Base-by-base conservation (phyloP, 495 filamentous ascomycete species). In the Penicillium coprophilum region DNA sequence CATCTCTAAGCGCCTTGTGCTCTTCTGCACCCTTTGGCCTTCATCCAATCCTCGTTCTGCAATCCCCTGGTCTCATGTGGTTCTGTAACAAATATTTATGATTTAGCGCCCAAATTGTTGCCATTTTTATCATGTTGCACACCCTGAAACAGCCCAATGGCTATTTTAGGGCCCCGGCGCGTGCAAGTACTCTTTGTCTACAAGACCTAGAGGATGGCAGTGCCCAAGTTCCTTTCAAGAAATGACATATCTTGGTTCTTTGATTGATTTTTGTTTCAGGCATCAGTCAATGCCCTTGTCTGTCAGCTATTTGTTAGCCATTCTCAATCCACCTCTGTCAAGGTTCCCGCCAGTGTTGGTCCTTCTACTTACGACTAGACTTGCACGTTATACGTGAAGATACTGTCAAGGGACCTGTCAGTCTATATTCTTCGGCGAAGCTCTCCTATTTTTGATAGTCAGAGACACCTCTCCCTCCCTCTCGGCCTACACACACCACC, bases 151-250 rank as follows among this genome's bases (percentile, higher is more conserved):
- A 59, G 52, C 52, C 60, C 40, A 41, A 39, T n/a, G 38, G 52
- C 65, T 61, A 63, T 64, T 66, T 65, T 62, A 57, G 55, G 63
- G 61, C 41, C 47, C 24, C 51, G 68, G 71, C 71, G 73, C 68
- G 56, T 73, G 60, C 62, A 51, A n/a, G 36, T n/a, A 58, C 44
- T 39, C 55, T 53, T 53, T 63, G 52, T 56, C 40, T 59, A 36
- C 46, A 34, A 46, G 39, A 55, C 47, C 24, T 51, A 23, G 57
- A 58, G 52, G 57, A 56, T 43, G 50, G 23, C 19, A 50, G 20
- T 9, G 41, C 36, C 24, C 34, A 17, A 3, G 7, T 38, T 55
- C 27, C 45, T 19, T 34, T 49, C 32, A 39, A 39, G 12, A 39
- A 39, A 56, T 41, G 45, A 13, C 17, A 43, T 46, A 15, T 41